Evolutionary conservation across 148 eudicot genomes (phyloP).

Genomic region (Fagopyrum tataricum): DNA sequence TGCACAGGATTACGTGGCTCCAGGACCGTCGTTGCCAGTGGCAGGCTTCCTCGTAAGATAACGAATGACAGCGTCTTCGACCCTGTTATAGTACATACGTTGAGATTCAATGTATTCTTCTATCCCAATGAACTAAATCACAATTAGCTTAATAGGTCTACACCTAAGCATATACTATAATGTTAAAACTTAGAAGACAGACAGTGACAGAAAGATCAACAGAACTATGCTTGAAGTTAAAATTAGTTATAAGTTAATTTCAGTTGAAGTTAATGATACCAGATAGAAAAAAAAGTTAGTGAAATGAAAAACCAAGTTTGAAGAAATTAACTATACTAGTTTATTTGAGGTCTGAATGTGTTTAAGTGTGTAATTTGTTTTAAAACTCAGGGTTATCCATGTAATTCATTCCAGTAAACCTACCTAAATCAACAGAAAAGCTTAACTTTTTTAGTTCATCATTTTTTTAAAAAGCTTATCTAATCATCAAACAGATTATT

Average conservation of each 20-base stretch:
- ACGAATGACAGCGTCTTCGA: conserved; percentile 94
- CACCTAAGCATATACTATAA: neutral
- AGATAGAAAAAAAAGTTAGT: too few relatives aligned
- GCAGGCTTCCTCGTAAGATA: conserved; percentile 76
- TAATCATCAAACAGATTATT: too few relatives aligned
- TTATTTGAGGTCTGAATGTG: too few relatives aligned
- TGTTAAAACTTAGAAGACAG: neutral
- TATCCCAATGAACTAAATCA: neutral
- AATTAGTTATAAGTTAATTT: too few relatives aligned
- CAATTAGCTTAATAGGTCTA: neutral
- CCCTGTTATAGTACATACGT: conserved; percentile 36
- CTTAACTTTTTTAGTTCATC: too few relatives aligned
- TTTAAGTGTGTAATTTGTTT: too few relatives aligned
- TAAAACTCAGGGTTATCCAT: too few relatives aligned
- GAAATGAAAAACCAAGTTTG: too few relatives aligned
- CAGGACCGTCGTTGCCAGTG: conserved; percentile 46
- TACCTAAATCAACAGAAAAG: too few relatives aligned
- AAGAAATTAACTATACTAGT: too few relatives aligned
- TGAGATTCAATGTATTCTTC: neutral
- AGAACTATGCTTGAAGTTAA: neutral
- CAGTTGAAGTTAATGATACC: neutral
- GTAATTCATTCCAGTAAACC: too few relatives aligned
- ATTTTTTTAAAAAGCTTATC: too few relatives aligned
- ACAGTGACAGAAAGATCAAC: neutral
- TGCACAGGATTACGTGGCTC: conserved; percentile 33